Percentiles rank a stretch among this genome's conserved stretches.
phyloP scores from a whole-genome alignment of 2,329 filamentous ascomycete genomes.

The Neofusicoccum laricinum region DNA sequence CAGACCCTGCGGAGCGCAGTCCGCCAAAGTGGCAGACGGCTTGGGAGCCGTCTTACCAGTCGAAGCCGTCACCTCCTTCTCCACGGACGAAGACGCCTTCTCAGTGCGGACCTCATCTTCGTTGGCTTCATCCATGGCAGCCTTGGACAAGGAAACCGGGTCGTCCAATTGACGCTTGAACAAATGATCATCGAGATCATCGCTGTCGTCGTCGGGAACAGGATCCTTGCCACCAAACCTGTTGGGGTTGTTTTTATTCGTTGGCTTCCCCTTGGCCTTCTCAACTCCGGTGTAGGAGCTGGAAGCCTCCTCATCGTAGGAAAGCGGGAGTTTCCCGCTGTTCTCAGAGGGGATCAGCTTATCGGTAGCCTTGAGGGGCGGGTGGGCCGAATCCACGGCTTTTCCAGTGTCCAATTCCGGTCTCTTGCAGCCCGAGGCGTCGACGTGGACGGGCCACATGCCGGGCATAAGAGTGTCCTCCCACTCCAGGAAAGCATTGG shows the following conservation, averaged over 20 bases:
- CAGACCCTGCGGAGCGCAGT: conserved; percentile 20
- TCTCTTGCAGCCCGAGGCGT: conserved; percentile 26
- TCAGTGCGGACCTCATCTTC: conserved; percentile 12
- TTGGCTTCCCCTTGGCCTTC: conserved; percentile 26
- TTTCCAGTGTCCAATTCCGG: not conserved
- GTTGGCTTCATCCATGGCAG: not conserved
- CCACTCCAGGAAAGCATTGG: conserved; percentile 39
- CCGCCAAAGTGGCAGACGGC: conserved; percentile 17
- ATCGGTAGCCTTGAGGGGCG: not conserved
- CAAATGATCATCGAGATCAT: not conserved
- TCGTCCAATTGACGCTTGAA: conserved; percentile 6
- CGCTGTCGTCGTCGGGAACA: conserved; percentile 11
- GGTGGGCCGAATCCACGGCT: not conserved
- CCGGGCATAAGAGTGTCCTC: conserved; percentile 45
- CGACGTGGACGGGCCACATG: conserved; percentile 48
- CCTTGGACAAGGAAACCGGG: conserved; percentile 2
- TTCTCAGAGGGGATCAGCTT: not conserved
- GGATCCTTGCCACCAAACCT: conserved; percentile 12
- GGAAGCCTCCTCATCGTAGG: not conserved
- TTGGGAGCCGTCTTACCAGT: conserved; percentile 10
- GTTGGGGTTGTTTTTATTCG: conserved; percentile 1
- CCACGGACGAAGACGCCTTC: not conserved
- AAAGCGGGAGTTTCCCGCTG: not conserved
- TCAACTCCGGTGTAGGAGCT: conserved; percentile 33
- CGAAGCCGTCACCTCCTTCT: not conserved